Conservation (phyloP, 2,329 filamentous ascomycete species). For the Mollisia scopiformis region DNA sequence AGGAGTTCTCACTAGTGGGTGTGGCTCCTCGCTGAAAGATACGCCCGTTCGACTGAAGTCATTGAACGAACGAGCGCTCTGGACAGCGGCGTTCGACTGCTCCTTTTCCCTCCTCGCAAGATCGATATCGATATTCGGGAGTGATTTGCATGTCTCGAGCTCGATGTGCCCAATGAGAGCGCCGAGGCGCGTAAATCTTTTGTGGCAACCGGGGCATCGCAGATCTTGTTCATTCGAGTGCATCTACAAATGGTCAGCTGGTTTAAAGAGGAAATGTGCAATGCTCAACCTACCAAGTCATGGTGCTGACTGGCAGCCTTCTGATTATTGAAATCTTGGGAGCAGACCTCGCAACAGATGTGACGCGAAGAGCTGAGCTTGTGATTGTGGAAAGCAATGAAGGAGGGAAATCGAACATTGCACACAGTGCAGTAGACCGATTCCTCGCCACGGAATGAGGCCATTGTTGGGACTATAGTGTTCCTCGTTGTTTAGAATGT, state of each 20-base stretch:
- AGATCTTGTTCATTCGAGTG: slow-evolving; percentile 22
- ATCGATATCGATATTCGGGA: neutral
- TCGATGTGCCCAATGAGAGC: slow-evolving; percentile 24
- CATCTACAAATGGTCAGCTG: slow-evolving; percentile 17
- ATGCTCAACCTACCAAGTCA: slow-evolving; percentile 4
- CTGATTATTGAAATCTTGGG: slow-evolving; percentile 19
- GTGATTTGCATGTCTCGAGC: slow-evolving; percentile 5
- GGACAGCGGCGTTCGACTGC: neutral
- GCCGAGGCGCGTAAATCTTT: slow-evolving; percentile 22
- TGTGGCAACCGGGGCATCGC: slow-evolving; percentile 16
- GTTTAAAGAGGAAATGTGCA: neutral
- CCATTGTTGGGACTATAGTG: too few relatives aligned
- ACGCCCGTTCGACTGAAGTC: slow-evolving; percentile 8
- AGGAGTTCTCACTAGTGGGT: neutral
- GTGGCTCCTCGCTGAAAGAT: neutral
- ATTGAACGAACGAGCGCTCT: neutral
- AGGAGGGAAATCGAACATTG: slow-evolving; percentile 6
- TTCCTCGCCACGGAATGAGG: neutral
- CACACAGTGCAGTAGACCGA: slow-evolving; percentile 7
- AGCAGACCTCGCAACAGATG: slow-evolving; percentile 19
- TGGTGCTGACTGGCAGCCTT: slow-evolving; percentile 18
- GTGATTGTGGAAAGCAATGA: slow-evolving; percentile 13
- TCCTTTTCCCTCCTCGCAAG: slow-evolving; percentile 3
- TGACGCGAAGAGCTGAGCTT: slow-evolving; percentile 9
- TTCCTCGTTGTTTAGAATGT: too few relatives aligned